Evolutionary conservation across 257 asterid genomes (phyloP).

Genomic region (Asclepias syriaca): DNA sequence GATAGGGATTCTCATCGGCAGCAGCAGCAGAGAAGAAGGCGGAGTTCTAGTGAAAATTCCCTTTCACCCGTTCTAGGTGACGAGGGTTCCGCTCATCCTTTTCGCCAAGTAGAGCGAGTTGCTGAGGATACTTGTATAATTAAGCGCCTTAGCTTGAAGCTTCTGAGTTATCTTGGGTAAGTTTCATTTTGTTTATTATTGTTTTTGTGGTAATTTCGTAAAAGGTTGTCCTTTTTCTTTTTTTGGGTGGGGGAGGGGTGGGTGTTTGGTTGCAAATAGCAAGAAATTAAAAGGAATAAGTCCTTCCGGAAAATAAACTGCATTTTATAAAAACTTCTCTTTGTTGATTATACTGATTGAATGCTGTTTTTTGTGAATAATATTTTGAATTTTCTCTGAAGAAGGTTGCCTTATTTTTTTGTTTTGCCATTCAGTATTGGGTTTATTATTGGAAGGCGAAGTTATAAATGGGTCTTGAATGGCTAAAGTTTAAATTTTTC

Average conservation of each 20-base stretch:
- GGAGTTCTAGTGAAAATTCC: conserved; percentile 50
- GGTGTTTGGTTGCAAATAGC: background rate
- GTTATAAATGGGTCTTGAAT: background rate
- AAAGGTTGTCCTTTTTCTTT: background rate
- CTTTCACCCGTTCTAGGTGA: conserved; percentile 33
- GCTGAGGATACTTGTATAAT: conserved; percentile 52
- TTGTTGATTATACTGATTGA: background rate
- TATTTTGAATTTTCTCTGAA: background rate
- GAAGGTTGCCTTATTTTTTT: background rate
- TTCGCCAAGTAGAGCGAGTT: conserved; percentile 37
- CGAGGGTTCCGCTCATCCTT: conserved; percentile 23
- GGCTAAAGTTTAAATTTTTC: background rate
- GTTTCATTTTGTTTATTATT: conserved; percentile 2
- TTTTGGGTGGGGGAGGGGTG: background rate
- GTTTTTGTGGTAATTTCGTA: conserved; percentile 3
- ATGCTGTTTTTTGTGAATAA: background rate
- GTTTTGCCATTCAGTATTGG: background rate
- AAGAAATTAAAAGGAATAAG: background rate
- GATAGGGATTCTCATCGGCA: conserved; percentile 32
- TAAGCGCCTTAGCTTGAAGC: conserved; percentile 50
- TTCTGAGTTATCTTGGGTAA: conserved; percentile 79
- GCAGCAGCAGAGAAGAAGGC: conserved; percentile 49
- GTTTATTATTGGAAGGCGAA: too few species aligned
- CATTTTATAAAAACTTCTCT: background rate
- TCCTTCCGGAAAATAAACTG: background rate